Conservation (phyloP, 345 rosid genomes). For the Linum lewisii region DNA sequence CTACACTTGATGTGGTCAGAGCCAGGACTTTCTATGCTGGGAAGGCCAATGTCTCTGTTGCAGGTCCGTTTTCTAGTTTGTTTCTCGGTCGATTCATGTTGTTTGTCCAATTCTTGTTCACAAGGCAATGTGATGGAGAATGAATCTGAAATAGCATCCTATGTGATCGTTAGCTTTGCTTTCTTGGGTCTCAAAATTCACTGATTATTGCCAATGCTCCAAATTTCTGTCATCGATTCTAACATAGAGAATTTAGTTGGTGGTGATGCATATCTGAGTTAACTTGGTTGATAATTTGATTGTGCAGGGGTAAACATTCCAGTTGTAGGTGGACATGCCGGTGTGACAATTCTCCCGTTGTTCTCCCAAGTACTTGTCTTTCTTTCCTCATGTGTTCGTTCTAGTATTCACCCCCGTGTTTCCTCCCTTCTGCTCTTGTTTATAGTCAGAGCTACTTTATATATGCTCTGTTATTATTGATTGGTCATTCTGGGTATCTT, state of each 20-base stretch:
- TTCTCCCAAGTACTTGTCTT: conserved; percentile 49
- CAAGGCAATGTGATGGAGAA: no score
- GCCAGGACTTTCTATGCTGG: conserved; percentile 82
- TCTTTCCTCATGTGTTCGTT: background rate
- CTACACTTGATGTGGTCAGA: conserved; percentile 80
- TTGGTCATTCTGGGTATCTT: background rate
- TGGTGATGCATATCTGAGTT: background rate
- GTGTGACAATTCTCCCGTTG: conserved; percentile 68
- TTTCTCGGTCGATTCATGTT: background rate
- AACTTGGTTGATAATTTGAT: conserved; percentile 2
- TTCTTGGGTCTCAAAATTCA: no score
- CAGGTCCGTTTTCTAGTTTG: conserved; percentile 31
- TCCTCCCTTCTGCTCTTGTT: background rate
- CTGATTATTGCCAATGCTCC: no score
- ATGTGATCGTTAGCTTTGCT: no score
- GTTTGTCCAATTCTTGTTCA: background rate
- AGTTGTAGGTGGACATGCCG: conserved; percentile 85
- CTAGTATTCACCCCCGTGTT: background rate
- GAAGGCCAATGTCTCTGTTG: conserved; percentile 51
- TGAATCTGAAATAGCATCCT: no score
- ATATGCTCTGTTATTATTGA: background rate
- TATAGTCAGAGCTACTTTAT: background rate
- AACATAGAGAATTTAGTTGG: background rate
- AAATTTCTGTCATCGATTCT: no score
- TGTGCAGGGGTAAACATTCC: conserved; percentile 65